phyloP scores from a whole-genome alignment of 306 rosid species.

The Rosa rugosa region DNA sequence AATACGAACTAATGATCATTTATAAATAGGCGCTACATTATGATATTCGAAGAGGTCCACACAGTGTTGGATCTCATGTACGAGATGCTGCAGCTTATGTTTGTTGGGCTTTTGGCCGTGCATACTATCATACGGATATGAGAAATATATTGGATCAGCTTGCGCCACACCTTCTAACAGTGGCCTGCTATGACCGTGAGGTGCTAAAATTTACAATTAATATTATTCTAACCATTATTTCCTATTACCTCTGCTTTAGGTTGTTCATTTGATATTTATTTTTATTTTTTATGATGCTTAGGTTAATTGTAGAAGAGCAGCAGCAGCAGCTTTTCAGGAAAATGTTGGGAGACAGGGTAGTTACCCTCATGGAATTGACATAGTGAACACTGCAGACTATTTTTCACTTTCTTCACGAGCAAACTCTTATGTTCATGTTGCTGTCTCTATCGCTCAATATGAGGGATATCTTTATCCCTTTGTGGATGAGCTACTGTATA shows the following conservation, averaged over 20 bases:
- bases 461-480: conserved; percentile 84
- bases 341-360: conserved; percentile 98
- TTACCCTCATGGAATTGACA: conserved; percentile 96
- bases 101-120: conserved; percentile 99
- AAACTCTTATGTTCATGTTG: conserved; percentile 74
- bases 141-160: conserved; percentile 70
- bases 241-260: not conserved
- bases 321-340: conserved; percentile 98
- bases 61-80: conserved; percentile 96
- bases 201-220: conserved; percentile 42
- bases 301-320: conserved; percentile 99
- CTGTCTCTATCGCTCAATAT: conserved; percentile 71
- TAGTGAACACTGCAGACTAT: conserved; percentile 86
- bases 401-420: conserved; percentile 89
- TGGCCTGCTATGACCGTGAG: conserved; percentile 98
- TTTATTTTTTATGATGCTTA: conserved; percentile 34
- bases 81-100: conserved; percentile 99
- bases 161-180: conserved; percentile 85
- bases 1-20: conserved; percentile 12
- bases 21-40: conserved; percentile 80
- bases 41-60: conserved; percentile 98
- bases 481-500: conserved; percentile 70
- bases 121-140: conserved; percentile 85
- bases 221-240: conserved; percentile 3
- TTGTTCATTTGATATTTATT: conserved; percentile 6